Conservation (phyloP, 108 stramenopile genomes). For the Chaetoceros muelleri region DNA sequence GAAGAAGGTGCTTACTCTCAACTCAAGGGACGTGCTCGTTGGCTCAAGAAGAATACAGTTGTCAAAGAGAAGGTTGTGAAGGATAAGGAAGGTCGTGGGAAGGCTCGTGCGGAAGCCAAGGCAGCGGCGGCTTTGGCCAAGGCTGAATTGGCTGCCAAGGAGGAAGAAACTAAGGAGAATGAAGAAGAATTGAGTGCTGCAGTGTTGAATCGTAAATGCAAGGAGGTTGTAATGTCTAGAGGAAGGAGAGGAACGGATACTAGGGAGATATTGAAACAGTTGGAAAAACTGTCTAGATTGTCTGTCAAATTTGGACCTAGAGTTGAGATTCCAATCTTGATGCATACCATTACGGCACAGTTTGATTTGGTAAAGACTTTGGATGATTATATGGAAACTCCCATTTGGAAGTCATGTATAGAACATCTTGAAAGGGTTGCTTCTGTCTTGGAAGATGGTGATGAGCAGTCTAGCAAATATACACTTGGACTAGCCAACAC, state of each 20-base stretch:
- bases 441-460: conserved; percentile 64
- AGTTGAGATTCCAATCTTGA: conserved; percentile 89
- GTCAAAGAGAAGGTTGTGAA: conserved; percentile 66
- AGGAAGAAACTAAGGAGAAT: conserved; percentile 19
- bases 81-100: conserved; percentile 44
- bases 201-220: conserved; percentile 56
- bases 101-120: conserved; percentile 32
- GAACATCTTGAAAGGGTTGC: conserved; percentile 69
- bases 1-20: conserved; percentile 43
- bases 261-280: conserved; percentile 62
- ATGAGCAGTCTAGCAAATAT: conserved; percentile 44
- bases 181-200: conserved; percentile 58
- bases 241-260: conserved; percentile 85
- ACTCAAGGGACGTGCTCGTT: conserved; percentile 92
- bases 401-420: conserved; percentile 87
- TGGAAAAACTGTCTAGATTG: conserved; percentile 76
- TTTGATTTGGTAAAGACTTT: conserved; percentile 90
- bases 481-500: conserved; percentile 45
- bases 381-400: conserved; percentile 94
- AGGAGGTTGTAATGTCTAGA: conserved; percentile 78
- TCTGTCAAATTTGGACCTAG: conserved; percentile 77
- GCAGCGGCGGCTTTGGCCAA: conserved; percentile 32
- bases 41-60: conserved; percentile 87
- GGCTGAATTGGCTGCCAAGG: conserved; percentile 25
- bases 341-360: conserved; percentile 89